phyloP scores from a whole-genome alignment of 148 eudicot genomes.

The Silene latifolia region DNA sequence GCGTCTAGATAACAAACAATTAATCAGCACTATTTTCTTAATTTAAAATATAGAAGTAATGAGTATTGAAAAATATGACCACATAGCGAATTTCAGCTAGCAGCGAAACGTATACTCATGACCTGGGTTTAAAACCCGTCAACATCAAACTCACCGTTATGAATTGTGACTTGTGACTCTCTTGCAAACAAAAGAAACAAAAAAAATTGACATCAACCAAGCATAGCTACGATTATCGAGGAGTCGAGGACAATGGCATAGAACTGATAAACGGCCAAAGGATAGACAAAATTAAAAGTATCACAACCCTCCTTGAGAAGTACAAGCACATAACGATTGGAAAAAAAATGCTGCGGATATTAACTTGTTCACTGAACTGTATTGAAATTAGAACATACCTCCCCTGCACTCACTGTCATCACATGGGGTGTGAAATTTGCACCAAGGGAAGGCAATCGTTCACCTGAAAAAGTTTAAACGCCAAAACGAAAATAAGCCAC shows the following conservation, averaged over 20 bases:
- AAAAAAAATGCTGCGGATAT: neutral
- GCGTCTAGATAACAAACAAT: no score
- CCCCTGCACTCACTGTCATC: neutral
- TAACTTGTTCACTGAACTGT: neutral
- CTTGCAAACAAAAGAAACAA: no score
- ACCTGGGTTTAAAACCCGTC: no score
- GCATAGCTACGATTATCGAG: neutral
- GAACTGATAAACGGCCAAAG: no score
- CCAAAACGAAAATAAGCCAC: constrained; percentile 6
- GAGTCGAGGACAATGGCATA: neutral
- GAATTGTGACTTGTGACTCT: no score
- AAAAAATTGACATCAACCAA: neutral
- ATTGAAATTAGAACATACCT: constrained; percentile 2
- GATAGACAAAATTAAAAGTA: neutral
- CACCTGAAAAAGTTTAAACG: constrained; percentile 35
- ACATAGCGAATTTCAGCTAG: no score
- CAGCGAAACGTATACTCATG: no score
- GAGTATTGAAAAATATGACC: no score
- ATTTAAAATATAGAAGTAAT: no score
- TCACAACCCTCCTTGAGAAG: neutral
- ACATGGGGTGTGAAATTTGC: constrained; percentile 71
- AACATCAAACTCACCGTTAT: no score
- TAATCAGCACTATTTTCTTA: no score
- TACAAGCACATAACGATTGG: neutral
- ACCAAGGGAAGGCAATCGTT: constrained; percentile 45